Base-by-base conservation (phyloP, 73 alveolate species). In the Durusdinium trenchii region DNA sequence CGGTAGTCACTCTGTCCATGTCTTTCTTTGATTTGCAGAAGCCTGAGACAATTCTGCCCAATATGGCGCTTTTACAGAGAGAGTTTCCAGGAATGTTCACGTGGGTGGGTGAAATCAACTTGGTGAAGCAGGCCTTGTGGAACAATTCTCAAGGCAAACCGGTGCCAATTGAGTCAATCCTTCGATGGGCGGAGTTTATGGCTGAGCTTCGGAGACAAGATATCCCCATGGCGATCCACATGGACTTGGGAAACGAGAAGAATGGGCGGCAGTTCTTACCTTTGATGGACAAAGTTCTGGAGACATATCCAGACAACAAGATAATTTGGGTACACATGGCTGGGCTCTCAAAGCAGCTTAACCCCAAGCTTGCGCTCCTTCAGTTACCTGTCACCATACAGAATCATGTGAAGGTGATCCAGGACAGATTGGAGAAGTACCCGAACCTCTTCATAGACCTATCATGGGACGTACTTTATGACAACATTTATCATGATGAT, bases 101-200 rank as follows among this genome's bases (percentile, higher is more conserved):
- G 26, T 94, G 99, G 99, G 99, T 10, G 61, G 99, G 99, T 16
- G 99, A 94, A 61, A 43, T 94, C 50, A 94, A 94, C 20, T 48
- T 94, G 50, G 99, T 94, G 94, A 94, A 94, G 99, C 99, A 94
- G 67, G 99, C 99, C 30, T 79, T 94, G 82, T 94, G 91, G 94
- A 78, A 94, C 38, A 94, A 94, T 83, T n/a, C 35, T 12, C 47
- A 35, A 10, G 99, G 99, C 16, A 38, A 28, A 40, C 94, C 99
- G 18, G 93, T 94, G 30, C 83, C 89, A 2, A 3, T 94, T 6
- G 57, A 57, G 12, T 76, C 93, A 12, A 94, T 94, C 64, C 30
- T 6, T 26, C 26, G 38, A 3, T 94, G 99, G 99, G 40, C 36
- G n/a, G 52, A 46, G 35, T 78, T 94, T 51, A 94, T 94, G 99